Base-by-base conservation (phyloP, 352 stramenopile genomes). In the Pythium brassicae region DNA sequence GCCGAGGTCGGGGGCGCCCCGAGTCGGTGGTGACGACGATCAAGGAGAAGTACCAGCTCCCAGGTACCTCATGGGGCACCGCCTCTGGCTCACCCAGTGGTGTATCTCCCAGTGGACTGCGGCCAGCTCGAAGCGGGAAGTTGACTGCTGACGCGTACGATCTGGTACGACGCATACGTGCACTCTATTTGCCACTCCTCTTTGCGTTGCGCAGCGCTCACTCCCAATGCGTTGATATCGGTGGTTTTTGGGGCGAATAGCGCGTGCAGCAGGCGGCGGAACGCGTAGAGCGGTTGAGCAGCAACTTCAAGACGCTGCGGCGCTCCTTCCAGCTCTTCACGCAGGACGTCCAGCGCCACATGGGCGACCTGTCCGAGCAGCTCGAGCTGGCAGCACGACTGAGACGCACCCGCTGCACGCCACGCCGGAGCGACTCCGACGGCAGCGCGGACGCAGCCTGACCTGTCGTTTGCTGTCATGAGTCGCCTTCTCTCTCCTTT, bases 291-390 rank as follows among this genome's bases (percentile, higher is more conserved):
- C 62, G 42, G 0, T 40, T 89, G 34, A 61, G 63, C 42, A 53
- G 54, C 5, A 71, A 69, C 15, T 50, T 89, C 27, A 74, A 79
- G 44, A 63, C 46, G 27, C 74, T 89, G 37, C 74, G 72, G 19
- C 61, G 53, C 12, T 89, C 78, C 2, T 89, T 89, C 44, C 62
- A 76, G 44, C 42, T 87, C 10, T 87, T 87, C 53, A 86, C 72
- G 1, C 50, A 54, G 4, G 74, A 87, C 17, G 59, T 83, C 2
- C 69, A 85, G 50, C 54, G 59, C 12, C 78, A 88, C 57, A 78
- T 86, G 74, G 71, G 56, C 49, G 53, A 68, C 22, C 42, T 88
- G 53, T 76, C 65, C 26, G 64, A 74, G 32, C 66, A 83, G 27
- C 64, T 88, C 15, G 78, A 83, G n/a, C 51, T 73, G 3, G 55